Conservation (phyloP, 2,329 filamentous ascomycete species). For the Ascosphaera aggregata region DNA sequence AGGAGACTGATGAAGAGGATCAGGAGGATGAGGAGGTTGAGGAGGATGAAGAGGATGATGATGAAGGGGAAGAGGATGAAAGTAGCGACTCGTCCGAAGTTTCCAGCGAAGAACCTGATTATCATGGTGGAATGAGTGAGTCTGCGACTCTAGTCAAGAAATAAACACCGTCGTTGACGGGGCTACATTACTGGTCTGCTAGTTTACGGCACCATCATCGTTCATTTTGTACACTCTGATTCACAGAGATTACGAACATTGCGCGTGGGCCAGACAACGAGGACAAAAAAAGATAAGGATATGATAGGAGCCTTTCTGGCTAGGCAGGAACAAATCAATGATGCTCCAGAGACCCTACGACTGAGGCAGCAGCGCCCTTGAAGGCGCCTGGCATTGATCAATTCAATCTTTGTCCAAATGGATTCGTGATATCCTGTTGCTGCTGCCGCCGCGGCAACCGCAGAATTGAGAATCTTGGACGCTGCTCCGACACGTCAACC, state of each 20-base stretch:
- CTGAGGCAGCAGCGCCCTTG: background rate
- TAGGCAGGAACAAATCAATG: background rate
- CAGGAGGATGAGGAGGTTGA: constrained; percentile 27
- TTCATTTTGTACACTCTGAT: background rate
- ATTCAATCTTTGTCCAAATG: background rate
- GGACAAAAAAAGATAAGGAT: too few species aligned
- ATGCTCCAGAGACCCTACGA: background rate
- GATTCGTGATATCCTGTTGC: too few species aligned
- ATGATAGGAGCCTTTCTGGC: background rate
- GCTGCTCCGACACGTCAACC: background rate
- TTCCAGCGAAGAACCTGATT: constrained; percentile 16
- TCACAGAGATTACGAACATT: too few species aligned
- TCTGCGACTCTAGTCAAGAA: background rate
- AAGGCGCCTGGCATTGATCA: background rate
- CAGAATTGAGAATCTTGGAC: background rate
- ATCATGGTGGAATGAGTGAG: constrained; percentile 5
- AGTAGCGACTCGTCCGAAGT: constrained; percentile 16
- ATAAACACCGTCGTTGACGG: background rate
- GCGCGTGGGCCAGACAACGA: too few species aligned
- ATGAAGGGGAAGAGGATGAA: constrained; percentile 12
- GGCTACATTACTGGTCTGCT: background rate
- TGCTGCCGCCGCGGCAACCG: background rate
- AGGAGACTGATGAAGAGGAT: constrained; percentile 27
- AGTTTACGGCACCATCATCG: background rate
- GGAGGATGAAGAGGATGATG: constrained; percentile 17